Evolutionary conservation across 129 eudicot genomes (phyloP), one percentile per base, ranked within the genome.

Genomic region (Pulicaria dysenterica): DNA sequence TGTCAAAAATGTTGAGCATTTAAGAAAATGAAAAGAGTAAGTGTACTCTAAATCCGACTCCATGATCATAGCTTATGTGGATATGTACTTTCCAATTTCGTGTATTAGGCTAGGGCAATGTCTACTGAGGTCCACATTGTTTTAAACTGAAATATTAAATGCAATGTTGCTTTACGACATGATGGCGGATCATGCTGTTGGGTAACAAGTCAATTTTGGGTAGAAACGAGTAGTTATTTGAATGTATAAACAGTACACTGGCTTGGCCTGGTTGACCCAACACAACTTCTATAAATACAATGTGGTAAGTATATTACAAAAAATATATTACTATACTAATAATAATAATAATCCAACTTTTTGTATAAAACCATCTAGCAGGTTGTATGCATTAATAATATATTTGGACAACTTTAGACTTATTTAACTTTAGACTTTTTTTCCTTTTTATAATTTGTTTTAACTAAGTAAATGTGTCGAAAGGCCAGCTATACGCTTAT

Each of bases 91-190:
- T 19, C 47, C 41, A 42, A 19, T 57, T 72, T 57, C 5, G n/a
- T 44, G 10, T 16, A 57, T 44, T 57, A 58, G 45, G 15, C 36
- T 72, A 16, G n/a, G 67, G 31, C 72, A 66, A 44, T 17, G 11
- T 48, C 70, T 44, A 64, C 36, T 44, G 48, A 43, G 53, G 14
- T 64, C 36, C 40, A 10, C 48, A 64, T 17, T 64, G 39, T 17
- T 61, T 44, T 8, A 8, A 11, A 19, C 19, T 9, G 47, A 46
- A 6, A 24, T 24, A 67, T 31, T 31, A 3, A 65, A 44, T 55
- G 56, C 12, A 17, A 46, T 45, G 56, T 6, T 67, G 72, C 72
- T 47, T 24, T 8, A 5, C 17, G 40, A 11, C 16, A 54, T 15
- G 8, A 51, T 54, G 59, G 37, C 59, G 19, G 11, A 36, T 17